These are phyloP conservation scores for Phaffia rhodozyma DNA, from an alignment of 1,284 basidiomycete species.

Conservation along the genomic window DNA sequence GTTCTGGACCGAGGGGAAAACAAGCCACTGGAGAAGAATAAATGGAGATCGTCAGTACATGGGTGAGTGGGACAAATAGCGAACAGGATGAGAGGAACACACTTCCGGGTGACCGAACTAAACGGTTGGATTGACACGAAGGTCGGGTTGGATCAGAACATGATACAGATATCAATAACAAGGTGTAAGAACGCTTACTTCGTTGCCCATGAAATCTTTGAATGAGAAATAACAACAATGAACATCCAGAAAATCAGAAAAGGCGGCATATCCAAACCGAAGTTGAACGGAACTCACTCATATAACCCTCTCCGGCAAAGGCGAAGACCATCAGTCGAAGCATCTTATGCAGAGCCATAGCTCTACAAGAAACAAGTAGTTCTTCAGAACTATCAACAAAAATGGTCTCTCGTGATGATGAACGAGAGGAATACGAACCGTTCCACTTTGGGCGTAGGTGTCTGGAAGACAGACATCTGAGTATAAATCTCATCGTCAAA, in stretches of 20 bases:
- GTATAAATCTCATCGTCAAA: constrained; percentile 20
- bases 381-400: background rate
- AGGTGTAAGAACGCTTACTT: constrained; percentile 5
- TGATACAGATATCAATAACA: background rate
- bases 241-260: background rate
- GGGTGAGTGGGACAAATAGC: background rate
- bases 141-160: background rate
- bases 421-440: background rate
- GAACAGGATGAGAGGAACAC: background rate
- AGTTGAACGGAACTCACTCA: constrained; percentile 12
- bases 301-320: constrained; percentile 20
- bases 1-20: constrained; percentile 18
- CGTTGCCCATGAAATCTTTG: constrained; percentile 21
- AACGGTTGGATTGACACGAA: background rate
- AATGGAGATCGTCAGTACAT: background rate
- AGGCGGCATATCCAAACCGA: too few species aligned
- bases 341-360: constrained; percentile 19
- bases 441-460: constrained; percentile 1
- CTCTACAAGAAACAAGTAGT: background rate
- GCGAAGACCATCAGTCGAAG: constrained; percentile 19
- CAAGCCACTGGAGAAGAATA: constrained; percentile 16
- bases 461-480: constrained; percentile 16
- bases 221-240: background rate
- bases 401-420: too few species aligned
- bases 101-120: constrained; percentile 22